These are phyloP conservation scores for Saccharum spontaneum DNA, from an alignment of 176 grass and related monocot genomes.

Conservation along the genomic window DNA sequence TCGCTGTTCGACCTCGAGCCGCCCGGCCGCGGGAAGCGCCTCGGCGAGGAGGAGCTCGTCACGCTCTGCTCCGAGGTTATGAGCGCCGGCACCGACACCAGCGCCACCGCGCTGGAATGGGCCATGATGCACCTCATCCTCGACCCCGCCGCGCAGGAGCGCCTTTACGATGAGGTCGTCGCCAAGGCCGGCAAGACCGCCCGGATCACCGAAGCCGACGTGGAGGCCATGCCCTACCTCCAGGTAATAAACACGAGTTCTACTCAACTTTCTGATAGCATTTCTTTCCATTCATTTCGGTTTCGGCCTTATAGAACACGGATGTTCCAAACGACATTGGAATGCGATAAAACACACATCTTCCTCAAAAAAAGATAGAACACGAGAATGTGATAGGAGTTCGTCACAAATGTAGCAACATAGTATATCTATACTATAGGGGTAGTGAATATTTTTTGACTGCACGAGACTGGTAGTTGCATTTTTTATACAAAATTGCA, in stretches of 20 bases:
- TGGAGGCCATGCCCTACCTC: constrained; percentile 80
- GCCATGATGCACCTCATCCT: constrained; percentile 86
- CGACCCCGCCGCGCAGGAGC: constrained; percentile 61
- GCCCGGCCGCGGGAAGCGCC: constrained; percentile 53
- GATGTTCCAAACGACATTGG: not conserved
- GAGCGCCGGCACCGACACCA: constrained; percentile 96
- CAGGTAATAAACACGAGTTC: constrained; percentile 39
- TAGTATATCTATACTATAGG: too few species aligned
- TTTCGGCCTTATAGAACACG: too few species aligned
- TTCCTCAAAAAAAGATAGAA: too few species aligned
- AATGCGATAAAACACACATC: not conserved
- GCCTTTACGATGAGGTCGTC: constrained; percentile 69
- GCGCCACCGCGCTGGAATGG: constrained; percentile 89
- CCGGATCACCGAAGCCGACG: constrained; percentile 75
- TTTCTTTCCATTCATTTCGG: not conserved
- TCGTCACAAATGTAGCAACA: too few species aligned
- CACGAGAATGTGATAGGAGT: not conserved
- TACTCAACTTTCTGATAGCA: not conserved
- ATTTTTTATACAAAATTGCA: not conserved
- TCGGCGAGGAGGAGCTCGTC: constrained; percentile 87
- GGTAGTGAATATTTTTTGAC: too few species aligned
- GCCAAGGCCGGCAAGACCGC: constrained; percentile 46
- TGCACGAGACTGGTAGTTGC: not conserved
- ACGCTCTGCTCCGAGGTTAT: constrained; percentile 98
- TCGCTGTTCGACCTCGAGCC: constrained; percentile 87